These are phyloP conservation scores for Clausena lansium DNA, from an alignment of 345 rosid genomes.

Conservation along the genomic window DNA sequence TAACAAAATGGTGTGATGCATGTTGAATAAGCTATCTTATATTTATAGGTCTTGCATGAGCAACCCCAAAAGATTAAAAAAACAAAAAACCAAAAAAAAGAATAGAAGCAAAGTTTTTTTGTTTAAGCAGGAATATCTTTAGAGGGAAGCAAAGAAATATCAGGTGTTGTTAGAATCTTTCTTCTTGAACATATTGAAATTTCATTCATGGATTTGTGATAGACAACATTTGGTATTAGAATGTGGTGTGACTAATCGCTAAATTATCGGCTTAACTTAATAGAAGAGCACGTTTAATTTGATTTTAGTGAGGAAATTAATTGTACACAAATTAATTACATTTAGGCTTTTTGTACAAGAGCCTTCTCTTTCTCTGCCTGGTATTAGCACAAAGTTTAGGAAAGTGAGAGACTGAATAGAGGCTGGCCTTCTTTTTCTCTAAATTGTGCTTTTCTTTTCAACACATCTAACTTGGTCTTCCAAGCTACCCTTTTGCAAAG, in stretches of 20 bases:
- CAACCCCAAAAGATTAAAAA: not conserved
- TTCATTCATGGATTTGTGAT: not conserved
- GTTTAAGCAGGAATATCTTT: constrained; percentile 39
- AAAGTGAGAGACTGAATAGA: constrained; percentile 15
- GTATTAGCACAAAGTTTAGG: constrained; percentile 23
- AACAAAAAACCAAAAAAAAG: not conserved
- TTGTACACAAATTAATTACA: constrained; percentile 10
- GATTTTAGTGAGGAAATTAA: not conserved
- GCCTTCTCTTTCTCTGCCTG: constrained; percentile 6
- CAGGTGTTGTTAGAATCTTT: constrained; percentile 10
- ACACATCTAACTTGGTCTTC: constrained; percentile 24
- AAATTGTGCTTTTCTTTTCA: not conserved
- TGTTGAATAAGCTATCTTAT: constrained; percentile 1
- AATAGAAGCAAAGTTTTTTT: constrained; percentile 12
- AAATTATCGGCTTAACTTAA: not conserved
- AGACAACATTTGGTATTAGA: not conserved
- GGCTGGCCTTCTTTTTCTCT: not conserved
- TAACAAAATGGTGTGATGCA: constrained; percentile 7
- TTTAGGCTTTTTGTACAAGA: constrained; percentile 7
- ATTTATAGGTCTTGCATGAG: constrained; percentile 35
- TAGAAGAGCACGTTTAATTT: not conserved
- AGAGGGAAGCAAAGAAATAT: constrained; percentile 37
- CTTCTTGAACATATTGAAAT: not conserved
- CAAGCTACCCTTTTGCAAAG: constrained; percentile 19
- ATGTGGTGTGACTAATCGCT: not conserved